A percentile compares a stretch with the other conserved stretches of the same genome.
phyloP scores from a whole-genome alignment of 2,329 filamentous ascomycete genomes.

The Lithohypha guttulata region DNA sequence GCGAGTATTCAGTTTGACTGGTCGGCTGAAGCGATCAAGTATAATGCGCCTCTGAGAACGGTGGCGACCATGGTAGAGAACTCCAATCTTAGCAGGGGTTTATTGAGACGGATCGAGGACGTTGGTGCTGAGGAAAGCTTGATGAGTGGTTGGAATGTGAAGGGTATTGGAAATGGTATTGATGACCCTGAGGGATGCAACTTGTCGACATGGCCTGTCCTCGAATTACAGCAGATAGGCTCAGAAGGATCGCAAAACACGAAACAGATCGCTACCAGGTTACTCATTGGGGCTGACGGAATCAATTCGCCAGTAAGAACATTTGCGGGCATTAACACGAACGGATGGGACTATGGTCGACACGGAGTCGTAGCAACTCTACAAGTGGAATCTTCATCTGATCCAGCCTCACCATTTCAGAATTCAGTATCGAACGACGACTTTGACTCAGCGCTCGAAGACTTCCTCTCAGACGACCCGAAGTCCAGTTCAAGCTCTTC shows the following conservation, averaged over 20 bases:
- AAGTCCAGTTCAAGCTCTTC: background rate
- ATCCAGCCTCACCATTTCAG: constrained; percentile 12
- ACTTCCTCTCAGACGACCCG: constrained; percentile 6
- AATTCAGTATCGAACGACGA: background rate
- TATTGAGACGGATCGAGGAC: constrained; percentile 61
- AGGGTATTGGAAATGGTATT: constrained; percentile 65
- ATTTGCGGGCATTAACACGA: constrained; percentile 75
- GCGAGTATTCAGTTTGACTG: constrained; percentile 84
- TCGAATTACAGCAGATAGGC: constrained; percentile 52
- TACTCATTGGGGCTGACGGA: constrained; percentile 87
- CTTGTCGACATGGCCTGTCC: constrained; percentile 75
- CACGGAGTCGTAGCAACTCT: constrained; percentile 89
- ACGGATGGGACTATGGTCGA: constrained; percentile 86
- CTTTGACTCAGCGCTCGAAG: constrained; percentile 5
- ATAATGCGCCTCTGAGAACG: constrained; percentile 38
- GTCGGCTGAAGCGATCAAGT: constrained; percentile 34
- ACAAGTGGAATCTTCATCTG: constrained; percentile 46
- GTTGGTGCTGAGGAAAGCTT: constrained; percentile 49
- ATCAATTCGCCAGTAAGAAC: constrained; percentile 85
- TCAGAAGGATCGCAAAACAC: constrained; percentile 15
- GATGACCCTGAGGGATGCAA: constrained; percentile 58
- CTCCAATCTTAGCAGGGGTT: constrained; percentile 68
- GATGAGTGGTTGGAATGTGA: constrained; percentile 67
- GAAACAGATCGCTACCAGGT: constrained; percentile 60
- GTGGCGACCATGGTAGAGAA: constrained; percentile 98